Base-by-base conservation (phyloP, 768 basidiomycete genomes). In the Psilocybe tampanensis region DNA sequence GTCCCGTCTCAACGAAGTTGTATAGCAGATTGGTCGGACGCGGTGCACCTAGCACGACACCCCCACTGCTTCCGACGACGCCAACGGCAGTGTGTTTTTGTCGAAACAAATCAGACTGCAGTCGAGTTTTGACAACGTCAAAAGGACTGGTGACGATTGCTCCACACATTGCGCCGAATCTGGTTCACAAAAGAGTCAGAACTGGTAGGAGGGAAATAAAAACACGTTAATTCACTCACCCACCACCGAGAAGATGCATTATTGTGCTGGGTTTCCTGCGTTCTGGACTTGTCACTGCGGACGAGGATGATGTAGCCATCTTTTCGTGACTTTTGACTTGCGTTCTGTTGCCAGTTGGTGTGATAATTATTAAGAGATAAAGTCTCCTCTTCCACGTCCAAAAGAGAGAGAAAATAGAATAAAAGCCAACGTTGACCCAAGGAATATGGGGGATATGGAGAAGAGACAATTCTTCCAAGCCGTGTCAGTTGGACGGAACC, bases 91-190 rank as follows among this genome's bases (percentile, higher is more conserved):
- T 56, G 44, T 69, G 73, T 54, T 78, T 78, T 63, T 65, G 67
- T 26, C 58, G 62, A 55, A 95, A 97, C 19, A 98, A 76, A 72
- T 88, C 88, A 2, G 94, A 96, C 74, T 99, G 97, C 7, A 98
- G 78, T 3, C 97, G 89, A 42, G 97, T 99, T 76, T 98, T 98
- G 60, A 98, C 95, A 29, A 99, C 94, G 72, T 99, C 97, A 65
- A 99, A 96, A 0, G 97, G 96, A 43, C 94, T 94, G 0, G 97
- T 99, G 2, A 98, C 88, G 57, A 97, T 90, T 17, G 95, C 95
- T 32, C 96, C 97, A 67, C 93, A 93, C 95, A 98, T 96, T 39
- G 95, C 97, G 22, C 96, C 97, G 17, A 98, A 76, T 19, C 96
- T 98, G 52, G 29, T 5, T 24, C 3, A 8, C 32, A n/a, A 59